Conservation (phyloP, 345 rosid genomes). For the Citrus reticulata region DNA sequence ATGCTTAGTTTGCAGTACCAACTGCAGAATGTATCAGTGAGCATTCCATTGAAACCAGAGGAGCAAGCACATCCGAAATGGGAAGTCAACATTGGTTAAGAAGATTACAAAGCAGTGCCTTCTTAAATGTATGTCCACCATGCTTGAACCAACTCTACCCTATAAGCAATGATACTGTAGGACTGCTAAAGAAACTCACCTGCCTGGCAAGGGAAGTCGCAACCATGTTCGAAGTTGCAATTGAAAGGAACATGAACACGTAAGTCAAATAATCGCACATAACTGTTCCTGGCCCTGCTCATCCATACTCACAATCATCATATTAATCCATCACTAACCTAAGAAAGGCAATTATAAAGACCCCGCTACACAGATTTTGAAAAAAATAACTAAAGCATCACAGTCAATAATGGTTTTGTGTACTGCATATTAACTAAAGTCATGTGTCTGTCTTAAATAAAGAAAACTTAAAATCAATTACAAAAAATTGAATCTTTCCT, state of each 20-base stretch:
- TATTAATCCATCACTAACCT: not conserved
- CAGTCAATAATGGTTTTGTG: not conserved
- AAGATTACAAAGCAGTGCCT: not conserved
- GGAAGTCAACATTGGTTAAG: not conserved
- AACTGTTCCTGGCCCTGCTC: slow-evolving; percentile 91
- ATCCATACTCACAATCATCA: slow-evolving; percentile 11
- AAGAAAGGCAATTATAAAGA: not conserved
- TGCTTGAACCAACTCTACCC: not conserved
- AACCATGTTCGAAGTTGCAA: slow-evolving; percentile 92
- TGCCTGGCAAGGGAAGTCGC: slow-evolving; percentile 84
- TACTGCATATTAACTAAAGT: not conserved
- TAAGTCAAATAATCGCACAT: slow-evolving; percentile 70
- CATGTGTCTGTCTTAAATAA: not conserved
- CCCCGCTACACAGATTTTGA: not conserved
- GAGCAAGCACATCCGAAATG: not conserved
- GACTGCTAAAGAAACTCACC: slow-evolving; percentile 37
- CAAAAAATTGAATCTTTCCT: not conserved
- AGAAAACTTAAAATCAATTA: not conserved
- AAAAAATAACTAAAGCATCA: not conserved
- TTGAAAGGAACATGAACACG: slow-evolving; percentile 82
- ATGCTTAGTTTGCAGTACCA: not conserved
- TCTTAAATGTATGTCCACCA: not conserved
- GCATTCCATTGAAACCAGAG: not conserved
- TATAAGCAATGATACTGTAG: not conserved
- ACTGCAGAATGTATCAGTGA: not conserved